These are phyloP conservation scores for Leishmania tarentolae DNA, from an alignment of 208 protist genomes.

Conservation along the genomic window DNA sequence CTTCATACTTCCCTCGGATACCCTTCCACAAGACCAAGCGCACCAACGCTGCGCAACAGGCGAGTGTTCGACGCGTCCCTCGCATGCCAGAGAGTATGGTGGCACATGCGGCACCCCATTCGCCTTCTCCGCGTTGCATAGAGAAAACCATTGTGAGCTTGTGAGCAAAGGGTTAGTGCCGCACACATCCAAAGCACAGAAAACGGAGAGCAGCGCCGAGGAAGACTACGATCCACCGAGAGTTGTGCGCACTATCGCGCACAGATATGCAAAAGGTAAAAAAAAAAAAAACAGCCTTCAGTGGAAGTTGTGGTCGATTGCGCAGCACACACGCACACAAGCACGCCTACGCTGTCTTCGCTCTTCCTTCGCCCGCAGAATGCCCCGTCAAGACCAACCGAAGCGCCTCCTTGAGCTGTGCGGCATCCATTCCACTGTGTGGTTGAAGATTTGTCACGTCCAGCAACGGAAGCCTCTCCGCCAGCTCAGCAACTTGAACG, in stretches of 20 bases:
- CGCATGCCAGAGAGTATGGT: neutral
- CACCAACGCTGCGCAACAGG: neutral
- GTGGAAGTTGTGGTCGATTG: neutral
- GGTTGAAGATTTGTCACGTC: conserved; percentile 42
- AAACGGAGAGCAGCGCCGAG: neutral
- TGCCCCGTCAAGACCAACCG: conserved; percentile 28
- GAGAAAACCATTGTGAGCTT: neutral
- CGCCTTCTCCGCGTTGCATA: neutral
- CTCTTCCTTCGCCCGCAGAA: neutral
- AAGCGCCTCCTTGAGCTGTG: conserved; percentile 36
- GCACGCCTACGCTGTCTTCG: neutral
- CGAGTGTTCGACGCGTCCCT: neutral
- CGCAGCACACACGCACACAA: neutral
- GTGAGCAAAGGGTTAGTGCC: neutral
- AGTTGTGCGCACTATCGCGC: neutral
- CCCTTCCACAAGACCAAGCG: neutral
- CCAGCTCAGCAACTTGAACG: conserved; percentile 46
- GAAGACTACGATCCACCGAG: neutral
- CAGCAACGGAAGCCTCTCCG: conserved; percentile 36
- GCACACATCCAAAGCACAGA: neutral
- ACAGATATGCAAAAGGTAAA: neutral
- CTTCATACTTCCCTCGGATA: neutral
- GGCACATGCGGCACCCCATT: neutral
- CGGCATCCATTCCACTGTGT: conserved; percentile 51
- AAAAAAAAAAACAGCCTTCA: neutral